Evolutionary conservation across 1,139 yeast species (phyloP), one percentile per base, ranked within the genome.

Genomic region (Debaryomyces nepalensis): DNA sequence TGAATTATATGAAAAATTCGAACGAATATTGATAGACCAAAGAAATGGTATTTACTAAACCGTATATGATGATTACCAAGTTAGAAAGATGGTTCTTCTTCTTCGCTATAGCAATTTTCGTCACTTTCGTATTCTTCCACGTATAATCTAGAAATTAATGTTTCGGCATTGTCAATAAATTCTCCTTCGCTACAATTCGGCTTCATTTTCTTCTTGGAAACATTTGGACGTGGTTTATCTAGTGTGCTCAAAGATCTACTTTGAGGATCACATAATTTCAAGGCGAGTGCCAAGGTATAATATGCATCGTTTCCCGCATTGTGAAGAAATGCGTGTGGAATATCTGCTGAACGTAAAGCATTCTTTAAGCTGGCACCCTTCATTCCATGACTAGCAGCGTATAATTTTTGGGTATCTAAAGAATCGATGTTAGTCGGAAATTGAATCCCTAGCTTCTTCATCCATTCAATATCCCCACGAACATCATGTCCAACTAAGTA

Each of bases 231-330:
- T 3, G 36, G 36, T 33, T 30, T 41, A 43, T 70, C 75, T 42
- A 70, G 50, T 1, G 50, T 47, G 35, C 49, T 55, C 9, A 48
- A 41, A n/a, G 33, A 50, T 47, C 88, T 64, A 14, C 67, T 66
- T 18, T 61, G 62, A 0, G 85, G 84, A 54, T 84, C 88, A 30
- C 79, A 64, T 43, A 82, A 56, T 39, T 72, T 70, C 57, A 83
- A 52, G 20, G 81, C 75, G 24, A 82, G 63, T 21, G 77, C 48
- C 37, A 86, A 59, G 0, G 95, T 86, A 52, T 77, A 84, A 54
- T 83, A 83, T 2, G 95, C 82, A 59, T 87, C 96, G 55, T 87
- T 87, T n/a, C 87, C 91, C 2, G 91, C 95, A 56, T 87, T 87
- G 57, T 87, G 95, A 37, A 86, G 63, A 47, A 71, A 77, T 1